phyloP scores from a whole-genome alignment of 306 rosid species.

The Vigna angularis region DNA sequence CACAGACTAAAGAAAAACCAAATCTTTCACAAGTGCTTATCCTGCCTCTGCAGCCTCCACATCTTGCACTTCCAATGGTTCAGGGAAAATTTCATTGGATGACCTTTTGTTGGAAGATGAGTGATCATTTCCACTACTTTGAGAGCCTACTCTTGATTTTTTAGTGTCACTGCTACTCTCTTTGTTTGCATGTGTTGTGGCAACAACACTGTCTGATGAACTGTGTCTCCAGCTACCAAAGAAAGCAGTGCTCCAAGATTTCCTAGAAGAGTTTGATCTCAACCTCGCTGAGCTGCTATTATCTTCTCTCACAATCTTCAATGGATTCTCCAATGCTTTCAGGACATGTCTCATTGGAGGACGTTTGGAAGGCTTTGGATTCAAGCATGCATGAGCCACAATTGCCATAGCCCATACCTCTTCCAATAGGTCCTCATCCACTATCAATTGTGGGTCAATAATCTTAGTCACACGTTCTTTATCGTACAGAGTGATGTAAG shows the following conservation, averaged over 20 bases:
- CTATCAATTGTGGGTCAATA: conserved; percentile 77
- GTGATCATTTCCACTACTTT: conserved; percentile 76
- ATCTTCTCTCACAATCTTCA: conserved; percentile 88
- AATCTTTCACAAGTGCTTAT: conserved; percentile 43
- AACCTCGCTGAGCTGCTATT: conserved; percentile 72
- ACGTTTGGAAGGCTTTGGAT: conserved; percentile 82
- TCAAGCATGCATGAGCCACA: conserved; percentile 92
- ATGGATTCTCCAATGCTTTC: conserved; percentile 94
- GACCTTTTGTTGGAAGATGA: conserved; percentile 81
- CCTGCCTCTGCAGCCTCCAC: conserved; percentile 57
- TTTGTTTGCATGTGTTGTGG: conserved; percentile 49
- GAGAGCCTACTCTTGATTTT: conserved; percentile 74
- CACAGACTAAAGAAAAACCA: conserved; percentile 39
- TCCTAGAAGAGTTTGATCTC: conserved; percentile 83
- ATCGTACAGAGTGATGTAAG: conserved; percentile 67
- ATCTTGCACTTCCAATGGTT: conserved; percentile 76
- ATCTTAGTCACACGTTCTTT: conserved; percentile 74
- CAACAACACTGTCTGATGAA: conserved; percentile 71
- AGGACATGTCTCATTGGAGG: conserved; percentile 88
- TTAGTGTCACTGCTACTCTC: conserved; percentile 57
- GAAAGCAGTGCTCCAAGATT: conserved; percentile 85
- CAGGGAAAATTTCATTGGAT: conserved; percentile 92
- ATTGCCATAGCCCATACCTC: conserved; percentile 98
- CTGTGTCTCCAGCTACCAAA: conserved; percentile 93
- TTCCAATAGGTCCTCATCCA: conserved; percentile 89